Conservation (phyloP, 148 eudicot genomes). For the Limonium bicolor region DNA sequence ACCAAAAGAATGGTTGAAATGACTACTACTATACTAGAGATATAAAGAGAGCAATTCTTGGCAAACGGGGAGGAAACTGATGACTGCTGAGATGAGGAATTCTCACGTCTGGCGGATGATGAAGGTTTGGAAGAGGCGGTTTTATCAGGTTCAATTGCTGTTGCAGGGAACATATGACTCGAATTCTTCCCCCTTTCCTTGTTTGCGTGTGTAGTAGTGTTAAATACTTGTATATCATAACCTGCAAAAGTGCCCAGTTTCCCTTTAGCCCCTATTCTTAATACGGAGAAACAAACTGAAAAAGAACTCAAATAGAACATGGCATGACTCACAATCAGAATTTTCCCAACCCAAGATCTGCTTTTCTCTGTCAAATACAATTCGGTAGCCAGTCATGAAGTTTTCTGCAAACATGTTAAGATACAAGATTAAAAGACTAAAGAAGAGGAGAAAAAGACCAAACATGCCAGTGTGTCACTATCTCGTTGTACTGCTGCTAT, state of each 20-base stretch:
- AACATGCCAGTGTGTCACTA: too few relatives aligned
- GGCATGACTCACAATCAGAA: slow-evolving; percentile 53
- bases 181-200: slow-evolving; percentile 19
- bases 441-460: too few relatives aligned
- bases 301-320: neutral
- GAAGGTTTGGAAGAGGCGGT: too few relatives aligned
- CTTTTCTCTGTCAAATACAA: slow-evolving; percentile 71
- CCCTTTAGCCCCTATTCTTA: neutral
- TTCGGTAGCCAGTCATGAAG: slow-evolving; percentile 76
- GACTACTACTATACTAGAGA: too few relatives aligned
- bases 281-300: neutral
- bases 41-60: too few relatives aligned
- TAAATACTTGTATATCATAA: slow-evolving; percentile 27
- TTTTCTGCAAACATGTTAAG: slow-evolving; percentile 75
- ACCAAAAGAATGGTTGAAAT: too few relatives aligned
- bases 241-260: slow-evolving; percentile 21
- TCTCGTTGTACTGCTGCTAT: too few relatives aligned
- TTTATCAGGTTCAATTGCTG: slow-evolving; percentile 17
- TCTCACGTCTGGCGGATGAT: too few relatives aligned
- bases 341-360: slow-evolving; percentile 71
- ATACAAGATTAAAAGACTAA: too few relatives aligned
- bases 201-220: slow-evolving; percentile 11
- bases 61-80: too few relatives aligned
- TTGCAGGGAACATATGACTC: slow-evolving; percentile 27
- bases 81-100: too few relatives aligned